Conservation (phyloP, 2,329 filamentous ascomycete genomes). For the Neofusicoccum sp. region DNA sequence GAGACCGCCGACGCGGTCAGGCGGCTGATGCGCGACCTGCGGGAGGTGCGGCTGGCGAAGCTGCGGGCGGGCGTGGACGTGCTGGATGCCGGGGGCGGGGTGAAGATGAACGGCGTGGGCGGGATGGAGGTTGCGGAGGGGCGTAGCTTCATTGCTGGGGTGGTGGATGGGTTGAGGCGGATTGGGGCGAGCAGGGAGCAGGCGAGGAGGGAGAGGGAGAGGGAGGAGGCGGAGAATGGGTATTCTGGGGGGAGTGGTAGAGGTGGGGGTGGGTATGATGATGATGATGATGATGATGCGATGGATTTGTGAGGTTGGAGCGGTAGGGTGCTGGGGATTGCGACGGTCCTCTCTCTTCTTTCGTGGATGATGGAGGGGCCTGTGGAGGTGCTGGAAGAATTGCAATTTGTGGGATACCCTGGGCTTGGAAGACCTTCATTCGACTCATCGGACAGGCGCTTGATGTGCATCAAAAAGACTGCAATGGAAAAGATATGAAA, state of each 20-base stretch:
- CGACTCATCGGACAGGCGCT: no score
- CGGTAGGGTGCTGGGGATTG: background rate
- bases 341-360: no score
- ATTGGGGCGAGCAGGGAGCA: slow-evolving; percentile 80
- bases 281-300: slow-evolving; percentile 56
- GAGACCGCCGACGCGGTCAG: slow-evolving; percentile 66
- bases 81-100: slow-evolving; percentile 67
- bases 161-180: slow-evolving; percentile 81
- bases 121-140: slow-evolving; percentile 91
- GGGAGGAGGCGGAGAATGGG: slow-evolving; percentile 60
- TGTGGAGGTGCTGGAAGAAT: no score
- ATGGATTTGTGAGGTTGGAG: slow-evolving; percentile 44
- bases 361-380: no score
- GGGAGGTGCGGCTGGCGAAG: slow-evolving; percentile 88
- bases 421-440: no score
- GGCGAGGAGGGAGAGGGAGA: slow-evolving; percentile 71
- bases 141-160: slow-evolving; percentile 76
- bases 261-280: background rate
- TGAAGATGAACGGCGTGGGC: slow-evolving; percentile 79
- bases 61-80: slow-evolving; percentile 72
- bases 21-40: slow-evolving; percentile 72
- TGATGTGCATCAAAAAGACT: background rate
- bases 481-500: background rate
- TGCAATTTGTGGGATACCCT: no score
- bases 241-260: slow-evolving; percentile 49